Evolutionary conservation across 1,284 basidiomycete genomes (phyloP).

Genomic region (Pyrrhoderma lamaoense): DNA sequence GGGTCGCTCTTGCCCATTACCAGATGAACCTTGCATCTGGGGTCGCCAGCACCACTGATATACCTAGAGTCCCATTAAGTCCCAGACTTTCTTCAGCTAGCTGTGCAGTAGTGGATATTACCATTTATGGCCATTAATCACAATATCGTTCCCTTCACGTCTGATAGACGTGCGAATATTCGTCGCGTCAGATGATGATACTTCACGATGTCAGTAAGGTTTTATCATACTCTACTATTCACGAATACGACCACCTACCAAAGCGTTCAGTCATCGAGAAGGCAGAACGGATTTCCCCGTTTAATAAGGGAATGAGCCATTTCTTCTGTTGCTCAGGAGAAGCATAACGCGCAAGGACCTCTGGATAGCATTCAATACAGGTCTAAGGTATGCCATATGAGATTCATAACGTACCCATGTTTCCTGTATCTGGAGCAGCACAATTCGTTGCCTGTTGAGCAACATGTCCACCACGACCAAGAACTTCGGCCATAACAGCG

Average conservation of each 20-base stretch:
- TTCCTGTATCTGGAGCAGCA: slow-evolving; percentile 92
- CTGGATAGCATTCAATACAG: slow-evolving; percentile 33
- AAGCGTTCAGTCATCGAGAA: slow-evolving; percentile 95
- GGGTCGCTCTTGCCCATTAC: slow-evolving; percentile 91
- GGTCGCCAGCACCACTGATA: slow-evolving; percentile 97
- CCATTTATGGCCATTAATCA: slow-evolving; percentile 98
- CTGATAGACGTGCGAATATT: slow-evolving; percentile 90
- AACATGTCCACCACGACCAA: slow-evolving; percentile 77
- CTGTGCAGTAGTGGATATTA: slow-evolving; percentile 23
- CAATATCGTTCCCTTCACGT: slow-evolving; percentile 81
- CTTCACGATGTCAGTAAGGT: slow-evolving; percentile 33
- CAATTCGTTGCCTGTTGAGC: slow-evolving; percentile 89
- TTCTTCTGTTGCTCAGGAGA: slow-evolving; percentile 84
- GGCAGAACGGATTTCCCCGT: slow-evolving; percentile 89
- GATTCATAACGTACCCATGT: slow-evolving; percentile 63
- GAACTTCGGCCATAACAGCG: slow-evolving; percentile 92
- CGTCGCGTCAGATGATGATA: slow-evolving; percentile 92
- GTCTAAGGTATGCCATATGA: background rate
- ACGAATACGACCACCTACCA: slow-evolving; percentile 39
- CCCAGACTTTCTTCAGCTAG: slow-evolving; percentile 1
- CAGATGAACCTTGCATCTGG: slow-evolving; percentile 82
- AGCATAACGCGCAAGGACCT: slow-evolving; percentile 94
- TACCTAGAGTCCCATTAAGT: slow-evolving; percentile 47
- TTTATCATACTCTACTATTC: slow-evolving; percentile 11
- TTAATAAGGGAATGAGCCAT: slow-evolving; percentile 84